These are phyloP conservation scores for Geranomyces variabilis DNA, from an alignment of 192 early-diverging fungal species.

Conservation along the genomic window DNA sequence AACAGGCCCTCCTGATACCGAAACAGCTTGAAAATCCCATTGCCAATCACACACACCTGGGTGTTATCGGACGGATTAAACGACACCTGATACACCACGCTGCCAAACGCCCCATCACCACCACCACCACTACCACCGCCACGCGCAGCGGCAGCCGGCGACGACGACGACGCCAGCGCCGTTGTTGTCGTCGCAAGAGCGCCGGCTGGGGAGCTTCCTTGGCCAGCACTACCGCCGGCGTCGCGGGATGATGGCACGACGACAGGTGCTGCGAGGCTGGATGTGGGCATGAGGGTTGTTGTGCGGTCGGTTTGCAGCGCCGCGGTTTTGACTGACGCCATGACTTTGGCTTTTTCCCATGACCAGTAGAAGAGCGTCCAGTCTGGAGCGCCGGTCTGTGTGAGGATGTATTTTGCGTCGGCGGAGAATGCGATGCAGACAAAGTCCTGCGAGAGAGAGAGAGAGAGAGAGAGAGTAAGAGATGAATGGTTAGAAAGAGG, in stretches of 20 bases:
- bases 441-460: constrained; percentile 47
- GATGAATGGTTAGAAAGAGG: no score
- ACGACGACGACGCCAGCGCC: not conserved
- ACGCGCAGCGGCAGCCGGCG: not conserved
- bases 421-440: constrained; percentile 60
- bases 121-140: not conserved
- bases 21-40: constrained; percentile 58
- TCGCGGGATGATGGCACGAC: not conserved
- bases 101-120: constrained; percentile 7
- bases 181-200: not conserved
- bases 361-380: constrained; percentile 64
- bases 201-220: not conserved
- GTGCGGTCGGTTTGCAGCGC: constrained; percentile 14
- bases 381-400: constrained; percentile 58
- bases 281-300: not conserved
- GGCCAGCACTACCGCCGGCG: no score
- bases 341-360: constrained; percentile 62
- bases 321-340: constrained; percentile 51
- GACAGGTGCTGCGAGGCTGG: not conserved
- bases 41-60: constrained; percentile 55
- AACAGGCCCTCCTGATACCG: constrained; percentile 53
- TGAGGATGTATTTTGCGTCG: constrained; percentile 61
- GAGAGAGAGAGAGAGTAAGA: no score
- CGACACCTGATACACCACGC: constrained; percentile 47
- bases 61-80: constrained; percentile 62